phyloP scores from a whole-genome alignment of 768 basidiomycete genomes.

The Sarcomyxa edulis region DNA sequence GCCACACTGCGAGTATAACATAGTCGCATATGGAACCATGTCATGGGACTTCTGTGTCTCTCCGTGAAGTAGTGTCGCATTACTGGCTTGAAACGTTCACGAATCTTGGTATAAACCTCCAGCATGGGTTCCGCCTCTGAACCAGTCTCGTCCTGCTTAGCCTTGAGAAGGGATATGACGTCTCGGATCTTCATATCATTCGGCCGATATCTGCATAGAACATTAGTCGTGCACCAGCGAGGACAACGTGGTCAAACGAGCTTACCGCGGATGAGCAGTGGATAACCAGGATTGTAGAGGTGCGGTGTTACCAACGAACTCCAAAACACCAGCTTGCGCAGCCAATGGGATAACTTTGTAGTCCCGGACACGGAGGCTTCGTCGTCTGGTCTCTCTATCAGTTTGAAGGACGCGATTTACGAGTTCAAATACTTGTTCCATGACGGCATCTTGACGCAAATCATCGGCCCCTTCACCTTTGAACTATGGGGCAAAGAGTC shows the following conservation, averaged over 20 bases:
- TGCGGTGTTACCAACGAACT: slow-evolving; percentile 81
- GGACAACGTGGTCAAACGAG: background rate
- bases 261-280: slow-evolving; percentile 58
- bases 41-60: slow-evolving; percentile 77
- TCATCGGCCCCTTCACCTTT: slow-evolving; percentile 92
- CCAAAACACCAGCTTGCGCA: slow-evolving; percentile 75
- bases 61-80: slow-evolving; percentile 96
- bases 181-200: slow-evolving; percentile 38
- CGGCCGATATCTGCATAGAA: slow-evolving; percentile 55
- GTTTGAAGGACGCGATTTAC: slow-evolving; percentile 72
- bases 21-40: slow-evolving; percentile 90
- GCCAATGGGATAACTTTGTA: slow-evolving; percentile 90
- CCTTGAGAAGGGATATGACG: slow-evolving; percentile 23
- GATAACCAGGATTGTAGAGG: slow-evolving; percentile 61
- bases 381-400: slow-evolving; percentile 72
- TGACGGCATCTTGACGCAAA: slow-evolving; percentile 93
- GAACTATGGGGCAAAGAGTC: slow-evolving; percentile 47
- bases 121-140: slow-evolving; percentile 3
- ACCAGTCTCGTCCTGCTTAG: slow-evolving; percentile 15
- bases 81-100: slow-evolving; percentile 65
- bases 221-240: background rate
- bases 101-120: slow-evolving; percentile 27
- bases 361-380: slow-evolving; percentile 69
- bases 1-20: slow-evolving; percentile 92
- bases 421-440: slow-evolving; percentile 95